phyloP scores from a whole-genome alignment of 768 basidiomycete species.

The Agrocybe pediades region DNA sequence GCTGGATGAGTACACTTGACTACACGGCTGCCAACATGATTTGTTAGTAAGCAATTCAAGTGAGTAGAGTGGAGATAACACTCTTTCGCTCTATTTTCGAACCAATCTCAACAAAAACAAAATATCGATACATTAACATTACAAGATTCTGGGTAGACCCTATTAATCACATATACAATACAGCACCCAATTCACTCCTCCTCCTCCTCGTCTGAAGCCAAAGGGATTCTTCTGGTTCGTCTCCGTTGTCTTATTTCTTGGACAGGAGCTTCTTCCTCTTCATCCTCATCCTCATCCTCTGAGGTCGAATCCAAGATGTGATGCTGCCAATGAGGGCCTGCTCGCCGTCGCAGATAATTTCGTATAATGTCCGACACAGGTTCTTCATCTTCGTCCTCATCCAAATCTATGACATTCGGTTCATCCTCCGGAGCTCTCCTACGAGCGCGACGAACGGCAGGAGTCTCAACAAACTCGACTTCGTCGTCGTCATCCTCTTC shows the following conservation, averaged over 20 bases:
- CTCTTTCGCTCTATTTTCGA: no score
- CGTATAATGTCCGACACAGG: not conserved
- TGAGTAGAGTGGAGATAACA: conserved; percentile 15
- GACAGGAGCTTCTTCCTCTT: not conserved
- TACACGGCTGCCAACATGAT: conserved; percentile 17
- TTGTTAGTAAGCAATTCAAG: conserved; percentile 30
- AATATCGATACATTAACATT: not conserved
- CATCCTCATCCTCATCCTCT: not conserved
- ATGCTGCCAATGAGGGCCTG: not conserved
- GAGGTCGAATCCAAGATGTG: not conserved
- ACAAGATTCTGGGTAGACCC: not conserved
- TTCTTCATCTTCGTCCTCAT: not conserved
- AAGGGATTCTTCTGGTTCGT: not conserved
- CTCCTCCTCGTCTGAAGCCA: not conserved
- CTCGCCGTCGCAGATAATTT: not conserved
- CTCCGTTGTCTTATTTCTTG: not conserved
- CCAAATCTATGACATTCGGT: not conserved
- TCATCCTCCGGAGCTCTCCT: not conserved
- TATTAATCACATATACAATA: not conserved
- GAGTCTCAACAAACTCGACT: not conserved
- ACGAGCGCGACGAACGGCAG: not conserved
- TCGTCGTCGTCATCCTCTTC: not conserved
- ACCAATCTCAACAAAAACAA: not conserved
- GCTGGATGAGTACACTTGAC: conserved; percentile 34
- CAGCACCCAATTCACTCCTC: not conserved